phyloP scores from a whole-genome alignment of 2,329 filamentous ascomycete species.

The Fusarium sp. region DNA sequence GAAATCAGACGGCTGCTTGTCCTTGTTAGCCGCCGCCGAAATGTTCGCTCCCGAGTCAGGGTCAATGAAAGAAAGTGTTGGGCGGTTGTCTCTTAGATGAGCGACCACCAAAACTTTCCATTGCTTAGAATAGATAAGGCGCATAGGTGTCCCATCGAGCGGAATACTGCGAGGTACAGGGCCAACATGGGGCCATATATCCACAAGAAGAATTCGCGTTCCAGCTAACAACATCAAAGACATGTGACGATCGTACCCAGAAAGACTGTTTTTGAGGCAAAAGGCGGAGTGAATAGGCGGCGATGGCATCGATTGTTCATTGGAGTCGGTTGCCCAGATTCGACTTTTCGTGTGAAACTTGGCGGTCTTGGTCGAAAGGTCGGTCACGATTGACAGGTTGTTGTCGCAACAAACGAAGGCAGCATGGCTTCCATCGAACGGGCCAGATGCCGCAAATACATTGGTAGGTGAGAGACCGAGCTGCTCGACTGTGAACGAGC shows the following conservation, averaged over 20 bases:
- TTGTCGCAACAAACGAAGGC: constrained; percentile 64
- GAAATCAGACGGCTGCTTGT: constrained; percentile 58
- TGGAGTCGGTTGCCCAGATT: constrained; percentile 66
- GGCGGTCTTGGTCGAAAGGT: constrained; percentile 48
- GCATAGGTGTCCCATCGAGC: constrained; percentile 61
- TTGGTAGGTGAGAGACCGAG: constrained; percentile 55
- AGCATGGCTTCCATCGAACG: constrained; percentile 44
- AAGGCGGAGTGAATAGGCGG: constrained; percentile 63
- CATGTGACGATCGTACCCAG: constrained; percentile 54
- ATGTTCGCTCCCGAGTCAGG: constrained; percentile 65
- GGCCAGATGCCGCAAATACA: constrained; percentile 48
- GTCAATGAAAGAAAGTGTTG: constrained; percentile 69
- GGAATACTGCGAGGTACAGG: constrained; percentile 64
- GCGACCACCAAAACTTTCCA: constrained; percentile 68
- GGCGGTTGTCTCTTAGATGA: constrained; percentile 56
- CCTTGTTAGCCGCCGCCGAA: constrained; percentile 60
- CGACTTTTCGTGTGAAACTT: constrained; percentile 57
- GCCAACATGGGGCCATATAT: constrained; percentile 60
- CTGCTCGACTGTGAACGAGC: constrained; percentile 50
- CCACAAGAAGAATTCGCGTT: constrained; percentile 64
- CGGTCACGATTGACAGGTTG: constrained; percentile 58
- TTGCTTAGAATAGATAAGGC: constrained; percentile 66
- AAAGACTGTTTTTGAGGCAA: constrained; percentile 57
- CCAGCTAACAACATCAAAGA: constrained; percentile 64
- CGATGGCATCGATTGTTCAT: constrained; percentile 59